Conservation (phyloP, 1,284 basidiomycete genomes). For the Naganishia sp. region DNA sequence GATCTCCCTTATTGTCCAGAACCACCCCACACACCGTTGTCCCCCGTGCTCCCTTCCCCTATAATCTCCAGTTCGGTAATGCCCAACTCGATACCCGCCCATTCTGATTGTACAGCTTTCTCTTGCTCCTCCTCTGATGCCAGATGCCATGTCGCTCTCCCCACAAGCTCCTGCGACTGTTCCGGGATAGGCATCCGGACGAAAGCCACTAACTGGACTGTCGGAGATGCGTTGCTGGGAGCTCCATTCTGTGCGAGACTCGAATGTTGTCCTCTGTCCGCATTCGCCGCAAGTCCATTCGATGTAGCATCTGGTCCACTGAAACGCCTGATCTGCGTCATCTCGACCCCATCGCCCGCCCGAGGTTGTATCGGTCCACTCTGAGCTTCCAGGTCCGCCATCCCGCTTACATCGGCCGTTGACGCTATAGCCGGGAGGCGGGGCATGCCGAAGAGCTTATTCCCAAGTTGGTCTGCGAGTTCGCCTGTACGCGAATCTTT, state of each 20-base stretch:
- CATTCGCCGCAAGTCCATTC: too few species aligned
- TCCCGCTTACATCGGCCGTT: neutral
- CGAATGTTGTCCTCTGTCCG: too few species aligned
- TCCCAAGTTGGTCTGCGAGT: conserved; percentile 17
- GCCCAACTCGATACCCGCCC: conserved; percentile 23
- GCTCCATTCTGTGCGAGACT: too few species aligned
- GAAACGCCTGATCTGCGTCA: conserved; percentile 3
- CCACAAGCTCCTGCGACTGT: conserved; percentile 6
- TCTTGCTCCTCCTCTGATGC: conserved; percentile 21
- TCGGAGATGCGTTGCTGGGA: neutral
- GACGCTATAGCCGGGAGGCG: conserved; percentile 1
- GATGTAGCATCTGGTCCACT: too few species aligned
- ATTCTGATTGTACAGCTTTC: conserved; percentile 21
- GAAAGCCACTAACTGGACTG: conserved; percentile 11
- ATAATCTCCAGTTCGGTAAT: conserved; percentile 19
- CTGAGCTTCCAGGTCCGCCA: conserved; percentile 17
- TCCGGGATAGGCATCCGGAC: conserved; percentile 24
- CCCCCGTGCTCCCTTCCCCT: neutral
- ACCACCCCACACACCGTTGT: conserved; percentile 4
- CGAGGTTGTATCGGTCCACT: neutral
- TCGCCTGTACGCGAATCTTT: conserved; percentile 17
- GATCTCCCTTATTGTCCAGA: neutral
- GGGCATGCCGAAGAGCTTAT: conserved; percentile 21
- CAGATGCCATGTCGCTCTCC: conserved; percentile 15
- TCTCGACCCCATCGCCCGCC: conserved; percentile 3